A percentile compares a stretch with the other conserved stretches of the same genome.
phyloP scores from a whole-genome alignment of 345 rosid species.

The Geranium rotundifolium region DNA sequence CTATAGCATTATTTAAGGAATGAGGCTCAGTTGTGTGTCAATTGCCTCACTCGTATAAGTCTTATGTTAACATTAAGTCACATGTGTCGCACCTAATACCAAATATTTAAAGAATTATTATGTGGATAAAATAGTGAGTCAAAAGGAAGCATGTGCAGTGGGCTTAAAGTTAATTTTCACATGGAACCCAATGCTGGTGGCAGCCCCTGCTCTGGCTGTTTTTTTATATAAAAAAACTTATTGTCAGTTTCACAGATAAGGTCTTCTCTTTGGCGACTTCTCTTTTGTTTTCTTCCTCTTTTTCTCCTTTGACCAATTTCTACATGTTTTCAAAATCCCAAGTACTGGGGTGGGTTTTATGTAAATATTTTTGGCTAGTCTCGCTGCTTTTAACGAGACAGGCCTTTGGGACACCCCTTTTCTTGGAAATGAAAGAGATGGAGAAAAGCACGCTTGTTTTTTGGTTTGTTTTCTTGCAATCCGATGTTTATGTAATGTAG shows the following conservation, averaged over 20 bases:
- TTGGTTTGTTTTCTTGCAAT: not conserved
- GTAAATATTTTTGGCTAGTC: slow-evolving; percentile 10
- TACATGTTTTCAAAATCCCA: too few species aligned
- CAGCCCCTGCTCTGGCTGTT: not conserved
- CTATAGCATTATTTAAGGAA: slow-evolving; percentile 19
- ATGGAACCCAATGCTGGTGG: slow-evolving; percentile 48
- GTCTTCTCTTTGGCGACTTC: slow-evolving; percentile 18
- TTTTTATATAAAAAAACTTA: slow-evolving; percentile 13
- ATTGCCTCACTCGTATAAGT: slow-evolving; percentile 14
- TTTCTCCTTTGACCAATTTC: not conserved
- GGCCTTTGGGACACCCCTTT: slow-evolving; percentile 13
- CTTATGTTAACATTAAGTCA: not conserved
- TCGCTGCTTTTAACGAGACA: slow-evolving; percentile 62
- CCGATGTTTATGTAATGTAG: not conserved
- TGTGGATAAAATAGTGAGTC: slow-evolving; percentile 21
- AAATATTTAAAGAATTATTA: too few species aligned
- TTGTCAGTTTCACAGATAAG: slow-evolving; percentile 22
- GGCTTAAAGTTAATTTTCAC: slow-evolving; percentile 26
- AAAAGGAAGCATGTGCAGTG: slow-evolving; percentile 51
- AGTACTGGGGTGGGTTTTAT: not conserved
- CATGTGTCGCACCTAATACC: slow-evolving; percentile 4
- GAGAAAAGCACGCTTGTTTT: not conserved
- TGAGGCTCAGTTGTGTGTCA: slow-evolving; percentile 6
- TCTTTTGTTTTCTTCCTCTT: slow-evolving; percentile 10
- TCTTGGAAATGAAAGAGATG: slow-evolving; percentile 85